A percentile compares a stretch with the other conserved stretches of the same genome.
Evolutionary conservation across 2,329 filamentous ascomycete genomes (phyloP).

Genomic region (Scedosporium minutisporum): DNA sequence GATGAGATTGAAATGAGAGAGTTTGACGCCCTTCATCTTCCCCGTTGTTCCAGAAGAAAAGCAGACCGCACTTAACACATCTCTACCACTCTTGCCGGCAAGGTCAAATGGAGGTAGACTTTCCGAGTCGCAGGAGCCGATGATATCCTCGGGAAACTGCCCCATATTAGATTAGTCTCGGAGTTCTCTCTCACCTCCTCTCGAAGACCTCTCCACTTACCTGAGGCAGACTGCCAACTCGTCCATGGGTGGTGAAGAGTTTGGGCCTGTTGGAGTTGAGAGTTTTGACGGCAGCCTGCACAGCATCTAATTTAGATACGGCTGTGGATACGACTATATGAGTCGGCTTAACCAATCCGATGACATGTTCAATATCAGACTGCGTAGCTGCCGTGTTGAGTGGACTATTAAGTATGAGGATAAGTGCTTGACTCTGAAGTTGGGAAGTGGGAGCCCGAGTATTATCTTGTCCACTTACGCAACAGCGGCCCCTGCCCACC

Average conservation of each 20-base stretch:
- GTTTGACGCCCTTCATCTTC: conserved; percentile 2
- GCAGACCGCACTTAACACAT: neutral
- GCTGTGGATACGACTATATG: neutral
- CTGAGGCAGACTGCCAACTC: neutral
- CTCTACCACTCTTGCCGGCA: neutral
- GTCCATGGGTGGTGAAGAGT: neutral
- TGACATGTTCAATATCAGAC: neutral
- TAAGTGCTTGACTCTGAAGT: neutral
- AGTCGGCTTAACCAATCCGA: neutral
- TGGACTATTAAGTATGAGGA: neutral
- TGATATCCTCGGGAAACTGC: neutral
- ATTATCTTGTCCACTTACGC: neutral
- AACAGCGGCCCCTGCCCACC: neutral
- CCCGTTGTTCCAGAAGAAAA: conserved; percentile 1
- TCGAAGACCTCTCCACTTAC: neutral
- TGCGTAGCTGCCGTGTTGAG: neutral
- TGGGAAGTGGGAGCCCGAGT: no score
- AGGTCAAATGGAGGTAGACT: neutral
- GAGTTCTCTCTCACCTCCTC: no score
- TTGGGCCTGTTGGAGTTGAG: neutral
- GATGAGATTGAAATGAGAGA: conserved; percentile 2
- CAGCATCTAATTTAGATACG: neutral
- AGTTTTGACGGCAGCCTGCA: neutral
- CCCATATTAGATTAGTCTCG: no score
- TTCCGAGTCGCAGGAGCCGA: neutral